Base-by-base conservation (phyloP, 2,329 filamentous ascomycete species). In the Acrocalymma vagum region DNA sequence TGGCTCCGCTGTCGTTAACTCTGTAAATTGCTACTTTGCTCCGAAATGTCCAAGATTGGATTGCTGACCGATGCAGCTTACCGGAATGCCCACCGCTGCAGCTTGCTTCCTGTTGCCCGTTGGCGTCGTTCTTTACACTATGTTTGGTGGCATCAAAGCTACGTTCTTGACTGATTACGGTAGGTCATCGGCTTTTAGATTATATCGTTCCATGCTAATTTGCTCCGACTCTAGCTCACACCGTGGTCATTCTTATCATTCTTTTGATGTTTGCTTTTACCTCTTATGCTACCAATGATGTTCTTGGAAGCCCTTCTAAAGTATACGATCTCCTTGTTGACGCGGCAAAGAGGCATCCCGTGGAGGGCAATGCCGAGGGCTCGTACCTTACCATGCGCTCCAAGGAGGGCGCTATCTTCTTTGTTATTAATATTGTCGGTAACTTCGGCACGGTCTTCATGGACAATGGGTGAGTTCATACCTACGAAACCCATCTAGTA, bases 371-470 rank as follows among this genome's bases (percentile, higher is more conserved):
- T 65, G 79, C 84, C 0, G 80, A 84, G 6, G 91, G 91, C 10
- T 90, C 86, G 59, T 96, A 95, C 56, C 74, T 96, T 11, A 96
- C 91, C 0, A 95, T 96, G 90, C 77, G 81, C 42, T 90, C 86
- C 2, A 82, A 81, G 43, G 85, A 93, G 57, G 91, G 91, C 5
- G 88, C 83, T 26, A 88, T 94, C 41, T 95, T 95, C 77, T 95
- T 95, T 69, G 84, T 95, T 24, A 95, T 95, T 72, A 95, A 95
- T 70, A 86, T 89, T 31, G 86, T 92, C 23, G 89, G 89, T 26
- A 92, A 92, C 71, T 94, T 93, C 45, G 86, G 77, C 5, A 91
- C 88, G 1, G 88, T 95, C 4, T 95, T 95, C 74, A 78, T 90
- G 29, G 90, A 95, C 62, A 92, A 92, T 52, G 86, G 70, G n/a